Conservation (phyloP, 176 grass and related monocot species). For the Sorghum bicolor region Sorghum_bicolor_NCBIv3 NC_012871.2:55032501-55033000, state of each 20-base stretch:
- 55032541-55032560: background rate
- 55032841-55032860: slow-evolving; percentile 71
- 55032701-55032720: slow-evolving; percentile 53
- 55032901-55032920: slow-evolving; percentile 53
- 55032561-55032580: background rate
- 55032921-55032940: slow-evolving; percentile 46
- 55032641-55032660: slow-evolving; percentile 54
- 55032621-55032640: slow-evolving; percentile 25
- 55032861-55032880: slow-evolving; percentile 61
- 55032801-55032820: slow-evolving; percentile 53
- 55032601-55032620: slow-evolving; percentile 8
- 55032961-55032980: slow-evolving; percentile 3
- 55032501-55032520: slow-evolving; percentile 23
- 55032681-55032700: slow-evolving; percentile 58
- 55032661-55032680: slow-evolving; percentile 60
- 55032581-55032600: slow-evolving; percentile 32
- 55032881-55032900: slow-evolving; percentile 87
- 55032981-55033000: slow-evolving; percentile 27
- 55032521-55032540: slow-evolving; percentile 7
- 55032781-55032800: background rate
- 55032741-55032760: slow-evolving; percentile 13
- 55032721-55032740: slow-evolving; percentile 29
- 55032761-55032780: background rate
- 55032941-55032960: slow-evolving; percentile 38
- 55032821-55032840: slow-evolving; percentile 66